phyloP scores from a whole-genome alignment of 2,329 filamentous ascomycete species.

The Hymenoscyphus infarciens region DNA sequence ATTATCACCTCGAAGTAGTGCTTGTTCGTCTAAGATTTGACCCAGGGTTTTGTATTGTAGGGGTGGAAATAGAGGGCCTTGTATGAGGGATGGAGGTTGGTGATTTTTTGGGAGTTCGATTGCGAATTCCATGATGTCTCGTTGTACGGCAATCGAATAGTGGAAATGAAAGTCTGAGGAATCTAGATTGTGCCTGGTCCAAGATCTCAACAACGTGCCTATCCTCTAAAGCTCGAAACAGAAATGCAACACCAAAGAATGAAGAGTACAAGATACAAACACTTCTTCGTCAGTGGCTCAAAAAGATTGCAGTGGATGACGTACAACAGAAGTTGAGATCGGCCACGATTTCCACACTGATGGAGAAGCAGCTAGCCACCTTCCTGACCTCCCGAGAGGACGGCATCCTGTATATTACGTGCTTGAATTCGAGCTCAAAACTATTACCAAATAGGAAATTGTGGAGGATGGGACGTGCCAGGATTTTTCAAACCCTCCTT shows the following conservation, averaged over 20 bases:
- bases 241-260: neutral
- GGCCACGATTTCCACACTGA: neutral
- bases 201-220: neutral
- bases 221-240: neutral
- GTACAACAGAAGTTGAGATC: neutral
- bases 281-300: neutral
- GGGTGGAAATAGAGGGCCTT: conserved; percentile 65
- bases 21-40: conserved; percentile 69
- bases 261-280: neutral
- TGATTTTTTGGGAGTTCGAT: conserved; percentile 9
- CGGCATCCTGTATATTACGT: neutral
- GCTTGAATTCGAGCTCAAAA: neutral
- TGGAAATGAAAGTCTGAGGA: neutral
- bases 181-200: neutral
- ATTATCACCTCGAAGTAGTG: conserved; percentile 57
- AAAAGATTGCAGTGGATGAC: neutral
- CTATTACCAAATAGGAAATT: neutral
- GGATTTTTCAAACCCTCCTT: neutral
- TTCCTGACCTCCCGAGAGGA: neutral
- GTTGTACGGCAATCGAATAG: neutral
- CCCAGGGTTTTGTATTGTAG: conserved; percentile 69
- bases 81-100: conserved; percentile 49
- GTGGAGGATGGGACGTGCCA: neutral
- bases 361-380: neutral
- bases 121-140: conserved; percentile 9